Base-by-base conservation (phyloP, 306 rosid genomes). In the Malus orientalis region DNA sequence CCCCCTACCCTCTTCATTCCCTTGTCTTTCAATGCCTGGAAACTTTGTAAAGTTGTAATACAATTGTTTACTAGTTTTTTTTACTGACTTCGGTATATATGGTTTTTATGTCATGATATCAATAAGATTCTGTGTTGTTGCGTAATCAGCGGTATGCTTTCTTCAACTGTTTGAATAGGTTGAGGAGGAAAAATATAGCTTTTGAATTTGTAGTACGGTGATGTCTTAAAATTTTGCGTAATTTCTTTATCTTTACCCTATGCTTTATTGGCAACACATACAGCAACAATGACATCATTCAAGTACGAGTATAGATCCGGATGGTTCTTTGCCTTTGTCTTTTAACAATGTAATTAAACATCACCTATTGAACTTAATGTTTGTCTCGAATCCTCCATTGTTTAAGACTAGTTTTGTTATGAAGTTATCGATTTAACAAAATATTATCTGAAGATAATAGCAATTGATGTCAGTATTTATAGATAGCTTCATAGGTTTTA, bases 401-500 rank as follows among this genome's bases (percentile, higher is more conserved):
- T 53, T 42, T 42, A 10, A 42, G 12, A 42, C 45, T 42, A 42
- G 55, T 42, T 30, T 58, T 0, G 40, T 25, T 72, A 45, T 40
- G 23, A 58, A 36, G 42, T 71, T 73, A 23, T 23, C 16, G 27
- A 30, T 3, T 33, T 66, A 27, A 38, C 49, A 33, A 66, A 66
- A 8, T 66, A 2, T 36, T 36, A 3, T 11, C 3, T 36, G 12
- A 13, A 36, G 47, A 19, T 60, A 7, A 1, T 12, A 22, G 25
- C 8, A 22, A 74, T 80, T 78, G 55, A 16, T 16, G 22, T 55
- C 74, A 59, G 69, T 33, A 73, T n/a, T 70, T 59, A 51, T 29
- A 64, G 49, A 51, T 29, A 64, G 49, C 18, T 27, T 38, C 76
- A 38, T 73, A 54, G 30, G 77, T 67, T 33, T 42, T 71, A 60